Evolutionary conservation across 139 green algal species (phyloP), one percentile per base, ranked within the genome.

Genomic region (Chlorella sp.): DNA sequence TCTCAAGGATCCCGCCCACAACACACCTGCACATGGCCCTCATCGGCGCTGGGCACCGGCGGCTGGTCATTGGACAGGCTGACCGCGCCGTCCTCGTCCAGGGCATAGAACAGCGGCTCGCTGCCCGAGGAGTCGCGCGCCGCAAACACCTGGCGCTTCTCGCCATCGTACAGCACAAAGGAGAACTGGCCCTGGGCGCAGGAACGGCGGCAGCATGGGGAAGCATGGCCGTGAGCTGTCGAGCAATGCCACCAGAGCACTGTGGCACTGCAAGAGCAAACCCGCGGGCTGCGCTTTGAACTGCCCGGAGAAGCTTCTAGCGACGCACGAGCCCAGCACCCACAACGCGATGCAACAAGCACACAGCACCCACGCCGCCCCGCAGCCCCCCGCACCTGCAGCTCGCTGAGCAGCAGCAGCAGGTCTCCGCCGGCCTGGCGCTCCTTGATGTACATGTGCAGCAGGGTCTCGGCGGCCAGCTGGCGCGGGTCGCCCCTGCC

Each of bases 101-200:
- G 51, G 3, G 81, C 84, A 63, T 91, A 95, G 73, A 85, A 95
- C n/a, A 97, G 84, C 1, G 85, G 74, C 65, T 94, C 82, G 4
- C 81, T 67, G 36, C 74, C 81, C 9, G 36, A 70, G 64, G 30
- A 47, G 76, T 91, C 81, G 41, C 81, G 69, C 20, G 94, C 93
- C 18, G 94, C 94, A 88, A 96, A 96, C 17, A 88, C 86, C 56
- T 89, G 74, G 62, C 90, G 90, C n/a, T 82, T 80, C 7, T 84
- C 87, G 25, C 79, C 87, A 87, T 95, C 92, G 56, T 93, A 95
- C 26, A 96, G 80, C 6, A 94, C 88, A 86, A 96, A 97, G 0
- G 91, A 65, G 67, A 90, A 97, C 41, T 96, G 86, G 25, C 94
- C 94, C 92, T 97, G 92, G 65, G 56, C 36, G n/a, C n/a, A n/a